phyloP scores from a whole-genome alignment of 2,329 filamentous ascomycete genomes.

The Malbranchea cinnamomea region DNA sequence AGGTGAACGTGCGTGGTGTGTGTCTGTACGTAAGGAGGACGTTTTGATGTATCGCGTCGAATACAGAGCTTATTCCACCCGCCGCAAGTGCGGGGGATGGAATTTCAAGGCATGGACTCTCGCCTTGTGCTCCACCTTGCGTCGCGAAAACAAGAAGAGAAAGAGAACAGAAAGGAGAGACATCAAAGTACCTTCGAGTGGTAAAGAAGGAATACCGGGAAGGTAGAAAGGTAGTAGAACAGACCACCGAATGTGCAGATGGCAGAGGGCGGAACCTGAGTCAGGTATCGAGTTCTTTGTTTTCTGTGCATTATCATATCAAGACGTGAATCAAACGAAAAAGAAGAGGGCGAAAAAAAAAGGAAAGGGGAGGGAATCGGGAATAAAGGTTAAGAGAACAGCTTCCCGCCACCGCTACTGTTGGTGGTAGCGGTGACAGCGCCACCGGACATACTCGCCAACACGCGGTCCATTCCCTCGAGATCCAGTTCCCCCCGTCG shows the following conservation, averaged over 20 bases:
- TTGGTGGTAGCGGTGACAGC: no score
- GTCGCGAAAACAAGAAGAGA: constrained; percentile 24
- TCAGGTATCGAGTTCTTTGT: no score
- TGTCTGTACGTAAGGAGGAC: background rate
- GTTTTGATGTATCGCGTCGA: constrained; percentile 34
- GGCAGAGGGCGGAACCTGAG: no score
- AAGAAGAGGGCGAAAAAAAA: no score
- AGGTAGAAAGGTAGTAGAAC: no score
- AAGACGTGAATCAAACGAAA: no score
- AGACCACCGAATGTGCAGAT: no score
- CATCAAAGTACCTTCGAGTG: constrained; percentile 7
- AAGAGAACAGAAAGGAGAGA: constrained; percentile 7
- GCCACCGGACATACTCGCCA: constrained; percentile 28
- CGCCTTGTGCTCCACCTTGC: constrained; percentile 40
- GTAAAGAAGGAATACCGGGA: background rate
- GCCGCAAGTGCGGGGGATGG: constrained; percentile 10
- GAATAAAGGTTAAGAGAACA: no score
- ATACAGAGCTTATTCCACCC: constrained; percentile 34
- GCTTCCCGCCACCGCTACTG: no score
- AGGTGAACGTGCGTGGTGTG: background rate
- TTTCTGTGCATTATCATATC: no score
- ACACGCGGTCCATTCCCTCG: constrained; percentile 32
- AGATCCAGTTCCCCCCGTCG: constrained; percentile 30
- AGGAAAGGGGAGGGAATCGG: no score
- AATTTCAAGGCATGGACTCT: constrained; percentile 35